A percentile compares a stretch with the other conserved stretches of the same genome.
Evolutionary conservation across 495 filamentous ascomycete genomes (phyloP).

Genomic region (Clavariopsis aquatica): DNA sequence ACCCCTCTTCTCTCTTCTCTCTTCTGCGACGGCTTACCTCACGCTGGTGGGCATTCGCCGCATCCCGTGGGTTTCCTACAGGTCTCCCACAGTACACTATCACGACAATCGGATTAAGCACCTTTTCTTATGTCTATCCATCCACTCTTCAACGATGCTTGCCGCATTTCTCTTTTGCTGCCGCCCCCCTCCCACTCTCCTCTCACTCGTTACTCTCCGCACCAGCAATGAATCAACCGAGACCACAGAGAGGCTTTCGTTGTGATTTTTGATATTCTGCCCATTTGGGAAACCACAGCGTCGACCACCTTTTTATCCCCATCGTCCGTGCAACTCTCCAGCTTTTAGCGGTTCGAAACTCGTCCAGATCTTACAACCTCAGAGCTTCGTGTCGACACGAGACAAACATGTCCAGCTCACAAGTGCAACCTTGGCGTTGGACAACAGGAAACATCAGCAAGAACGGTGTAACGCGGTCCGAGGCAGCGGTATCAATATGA

Average conservation of each 20-base stretch:
- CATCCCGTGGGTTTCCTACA: too few species aligned
- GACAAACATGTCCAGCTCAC: conserved; percentile 2
- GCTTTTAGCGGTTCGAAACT: neutral
- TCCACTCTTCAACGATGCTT: too few species aligned
- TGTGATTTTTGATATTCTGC: neutral
- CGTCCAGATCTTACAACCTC: conserved; percentile 10
- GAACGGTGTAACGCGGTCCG: conserved; percentile 14
- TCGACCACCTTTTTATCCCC: neutral
- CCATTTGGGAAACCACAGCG: neutral
- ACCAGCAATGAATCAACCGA: neutral
- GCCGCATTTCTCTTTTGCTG: neutral
- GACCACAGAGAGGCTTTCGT: neutral
- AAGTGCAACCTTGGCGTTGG: conserved; percentile 13
- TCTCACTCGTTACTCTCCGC: neutral
- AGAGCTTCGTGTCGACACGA: neutral
- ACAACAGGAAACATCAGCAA: conserved; percentile 26
- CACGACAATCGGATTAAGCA: too few species aligned
- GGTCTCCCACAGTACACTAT: too few species aligned
- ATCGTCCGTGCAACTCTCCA: neutral
- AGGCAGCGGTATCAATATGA: conserved; percentile 7
- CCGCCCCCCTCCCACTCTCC: neutral
- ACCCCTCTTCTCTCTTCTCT: too few species aligned
- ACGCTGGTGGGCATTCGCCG: too few species aligned
- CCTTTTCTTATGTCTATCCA: too few species aligned
- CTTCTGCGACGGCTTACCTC: too few species aligned